Percentiles rank a stretch among this genome's conserved stretches.
phyloP scores from a whole-genome alignment of 2,329 filamentous ascomycete species.

The Dothistroma pini region DNA sequence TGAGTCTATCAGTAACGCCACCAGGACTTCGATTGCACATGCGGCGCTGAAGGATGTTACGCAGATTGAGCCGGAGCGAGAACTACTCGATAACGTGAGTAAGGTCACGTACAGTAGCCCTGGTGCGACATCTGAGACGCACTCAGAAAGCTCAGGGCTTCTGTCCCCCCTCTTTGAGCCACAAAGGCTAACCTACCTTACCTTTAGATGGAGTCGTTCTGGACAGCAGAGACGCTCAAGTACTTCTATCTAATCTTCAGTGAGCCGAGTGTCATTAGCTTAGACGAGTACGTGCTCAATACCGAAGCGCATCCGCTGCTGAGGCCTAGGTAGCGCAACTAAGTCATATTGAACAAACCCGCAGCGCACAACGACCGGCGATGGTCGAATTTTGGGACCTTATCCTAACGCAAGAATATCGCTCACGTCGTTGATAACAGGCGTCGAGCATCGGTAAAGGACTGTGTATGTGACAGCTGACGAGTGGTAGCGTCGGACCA shows the following conservation, averaged over 20 bases:
- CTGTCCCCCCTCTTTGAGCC: too few relatives aligned
- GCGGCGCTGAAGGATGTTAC: constrained; percentile 66
- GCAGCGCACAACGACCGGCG: not conserved
- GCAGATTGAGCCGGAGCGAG: constrained; percentile 37
- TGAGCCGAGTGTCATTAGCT: constrained; percentile 55
- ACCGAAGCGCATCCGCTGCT: constrained; percentile 1
- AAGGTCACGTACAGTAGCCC: too few relatives aligned
- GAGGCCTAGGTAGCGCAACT: not conserved
- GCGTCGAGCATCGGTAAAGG: too few relatives aligned
- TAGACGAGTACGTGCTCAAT: constrained; percentile 52
- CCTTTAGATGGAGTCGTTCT: constrained; percentile 82
- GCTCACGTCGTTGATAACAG: too few relatives aligned
- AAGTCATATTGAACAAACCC: not conserved
- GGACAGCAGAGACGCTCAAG: constrained; percentile 58
- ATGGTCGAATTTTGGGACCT: not conserved
- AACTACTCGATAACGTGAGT: constrained; percentile 50
- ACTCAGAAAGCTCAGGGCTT: too few relatives aligned
- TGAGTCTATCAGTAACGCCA: constrained; percentile 57
- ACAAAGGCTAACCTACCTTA: too few relatives aligned
- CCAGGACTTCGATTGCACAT: constrained; percentile 60
- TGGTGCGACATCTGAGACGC: too few relatives aligned
- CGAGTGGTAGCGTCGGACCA: too few relatives aligned
- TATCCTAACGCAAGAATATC: too few relatives aligned
- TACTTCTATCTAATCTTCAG: constrained; percentile 64
- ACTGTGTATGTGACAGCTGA: too few relatives aligned